Evolutionary conservation across 1,284 basidiomycete species (phyloP).

Genomic region (Calocybe gambosa): DNA sequence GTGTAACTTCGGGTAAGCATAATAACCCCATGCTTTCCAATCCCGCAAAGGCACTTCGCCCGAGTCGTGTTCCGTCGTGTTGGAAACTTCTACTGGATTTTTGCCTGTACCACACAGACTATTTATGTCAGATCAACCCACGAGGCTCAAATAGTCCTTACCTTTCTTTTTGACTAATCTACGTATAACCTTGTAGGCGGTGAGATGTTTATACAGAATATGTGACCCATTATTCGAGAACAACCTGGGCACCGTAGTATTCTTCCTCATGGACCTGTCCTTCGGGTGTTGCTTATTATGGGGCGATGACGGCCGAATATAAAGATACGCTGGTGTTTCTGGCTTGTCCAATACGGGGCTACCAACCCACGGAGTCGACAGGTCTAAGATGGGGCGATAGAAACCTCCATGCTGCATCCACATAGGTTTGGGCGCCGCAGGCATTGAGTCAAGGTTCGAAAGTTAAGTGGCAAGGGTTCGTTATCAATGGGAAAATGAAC

Average conservation of each 20-base stretch:
- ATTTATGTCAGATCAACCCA: background rate
- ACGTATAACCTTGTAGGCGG: conserved; percentile 1
- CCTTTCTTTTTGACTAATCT: conserved; percentile 10
- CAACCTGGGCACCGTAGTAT: background rate
- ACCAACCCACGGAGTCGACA: conserved; percentile 22
- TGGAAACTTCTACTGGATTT: background rate
- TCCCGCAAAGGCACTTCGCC: conserved; percentile 26
- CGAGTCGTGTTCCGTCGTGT: background rate
- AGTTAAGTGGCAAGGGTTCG: background rate
- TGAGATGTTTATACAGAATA: background rate
- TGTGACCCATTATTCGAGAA: background rate
- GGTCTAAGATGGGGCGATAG: conserved; percentile 21
- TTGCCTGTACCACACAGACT: background rate
- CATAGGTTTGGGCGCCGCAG: background rate
- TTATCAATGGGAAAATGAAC: background rate
- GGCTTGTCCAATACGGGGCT: conserved; percentile 16
- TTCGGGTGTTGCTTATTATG: background rate
- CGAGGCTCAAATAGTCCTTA: background rate
- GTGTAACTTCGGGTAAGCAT: conserved; percentile 33
- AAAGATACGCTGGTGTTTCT: conserved; percentile 3
- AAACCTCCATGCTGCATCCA: conserved; percentile 18
- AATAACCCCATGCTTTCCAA: conserved; percentile 43
- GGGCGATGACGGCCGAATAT: background rate
- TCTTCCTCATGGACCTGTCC: background rate
- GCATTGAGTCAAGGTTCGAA: background rate